Percentiles rank a stretch among this genome's conserved stretches.
Evolutionary conservation across 331 rosid genomes (phyloP).

Genomic region (Quercus phellos): DNA sequence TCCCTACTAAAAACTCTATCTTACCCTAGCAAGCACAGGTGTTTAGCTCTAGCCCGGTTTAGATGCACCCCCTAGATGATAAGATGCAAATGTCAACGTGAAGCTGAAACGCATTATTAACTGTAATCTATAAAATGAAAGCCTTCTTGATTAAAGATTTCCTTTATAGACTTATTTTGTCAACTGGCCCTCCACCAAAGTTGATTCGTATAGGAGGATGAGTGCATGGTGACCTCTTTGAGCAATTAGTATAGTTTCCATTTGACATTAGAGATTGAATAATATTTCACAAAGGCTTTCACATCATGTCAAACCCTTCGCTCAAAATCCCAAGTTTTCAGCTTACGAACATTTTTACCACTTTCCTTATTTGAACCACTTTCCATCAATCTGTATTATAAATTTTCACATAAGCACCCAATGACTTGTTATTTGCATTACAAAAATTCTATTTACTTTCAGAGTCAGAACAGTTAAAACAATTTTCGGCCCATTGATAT

Average conservation of each 20-base stretch:
- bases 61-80: not conserved
- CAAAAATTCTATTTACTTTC: not conserved
- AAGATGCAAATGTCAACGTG: not conserved
- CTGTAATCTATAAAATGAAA: not conserved
- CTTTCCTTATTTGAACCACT: conserved; percentile 8
- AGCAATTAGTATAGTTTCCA: conserved; percentile 5
- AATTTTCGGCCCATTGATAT: not conserved
- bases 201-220: not conserved
- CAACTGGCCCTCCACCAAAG: not conserved
- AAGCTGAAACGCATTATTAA: not conserved
- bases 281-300: not conserved
- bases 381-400: not conserved
- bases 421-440: not conserved
- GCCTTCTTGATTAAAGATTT: not conserved
- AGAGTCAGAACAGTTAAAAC: not conserved
- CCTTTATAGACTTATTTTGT: not conserved
- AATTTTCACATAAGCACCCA: not conserved
- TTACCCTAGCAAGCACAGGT: not conserved
- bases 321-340: not conserved
- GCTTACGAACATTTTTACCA: not conserved
- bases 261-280: not conserved
- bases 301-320: not conserved
- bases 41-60: not conserved
- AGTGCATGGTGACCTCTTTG: conserved; percentile 10
- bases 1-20: not conserved